Percentiles rank a stretch among this genome's conserved stretches.
These are phyloP conservation scores for Yamadazyma sp. DNA, from an alignment of 805 yeast genomes.

Conservation along the genomic window DNA sequence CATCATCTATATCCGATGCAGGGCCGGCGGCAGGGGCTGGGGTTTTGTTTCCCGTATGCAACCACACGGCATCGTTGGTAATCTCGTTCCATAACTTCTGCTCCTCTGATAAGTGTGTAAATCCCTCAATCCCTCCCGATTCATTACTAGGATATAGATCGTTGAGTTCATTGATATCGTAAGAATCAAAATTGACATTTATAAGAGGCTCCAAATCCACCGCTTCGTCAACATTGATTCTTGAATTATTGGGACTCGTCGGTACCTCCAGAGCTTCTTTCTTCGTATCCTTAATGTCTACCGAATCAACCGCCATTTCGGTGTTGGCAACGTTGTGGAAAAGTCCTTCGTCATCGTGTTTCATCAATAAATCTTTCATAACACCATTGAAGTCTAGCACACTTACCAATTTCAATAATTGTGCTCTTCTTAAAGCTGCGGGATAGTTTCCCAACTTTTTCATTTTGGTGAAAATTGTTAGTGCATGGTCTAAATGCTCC, in stretches of 20 bases:
- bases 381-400: slow-evolving; percentile 68
- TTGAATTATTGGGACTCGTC: not conserved
- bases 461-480: slow-evolving; percentile 70
- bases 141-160: slow-evolving; percentile 38
- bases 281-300: not conserved
- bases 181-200: slow-evolving; percentile 18
- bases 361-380: slow-evolving; percentile 54
- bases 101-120: slow-evolving; percentile 42
- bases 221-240: not conserved
- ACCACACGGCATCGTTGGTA: slow-evolving; percentile 76
- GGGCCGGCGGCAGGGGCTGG: not conserved
- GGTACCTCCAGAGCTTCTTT: not conserved
- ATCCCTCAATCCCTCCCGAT: slow-evolving; percentile 43
- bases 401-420: slow-evolving; percentile 60
- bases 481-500: slow-evolving; percentile 70
- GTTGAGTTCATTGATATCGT: slow-evolving; percentile 17
- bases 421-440: slow-evolving; percentile 73
- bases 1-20: not conserved
- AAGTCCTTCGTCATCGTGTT: slow-evolving; percentile 52
- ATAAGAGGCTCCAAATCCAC: slow-evolving; percentile 9
- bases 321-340: slow-evolving; percentile 6
- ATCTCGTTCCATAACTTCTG: slow-evolving; percentile 73
- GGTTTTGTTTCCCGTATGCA: slow-evolving; percentile 27
- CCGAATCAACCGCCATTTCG: not conserved
- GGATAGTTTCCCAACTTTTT: slow-evolving; percentile 77